A percentile compares a stretch with the other conserved stretches of the same genome.
phyloP scores from a whole-genome alignment of 1,139 yeast genomes.

The Suhomyces bokatorum region DNA sequence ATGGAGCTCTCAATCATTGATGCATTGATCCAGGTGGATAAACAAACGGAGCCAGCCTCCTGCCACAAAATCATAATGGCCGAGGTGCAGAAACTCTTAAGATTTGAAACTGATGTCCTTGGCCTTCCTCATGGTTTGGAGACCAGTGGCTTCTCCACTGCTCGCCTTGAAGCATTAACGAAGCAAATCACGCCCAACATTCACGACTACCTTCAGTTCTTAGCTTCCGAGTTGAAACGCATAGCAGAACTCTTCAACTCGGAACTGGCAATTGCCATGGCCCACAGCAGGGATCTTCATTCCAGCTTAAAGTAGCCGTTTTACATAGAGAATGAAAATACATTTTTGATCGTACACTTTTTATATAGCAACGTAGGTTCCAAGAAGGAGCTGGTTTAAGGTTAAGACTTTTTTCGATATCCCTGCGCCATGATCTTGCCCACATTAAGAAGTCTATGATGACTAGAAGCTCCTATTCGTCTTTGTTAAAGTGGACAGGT shows the following conservation, averaged over 20 bases:
- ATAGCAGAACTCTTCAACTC: conserved; percentile 10
- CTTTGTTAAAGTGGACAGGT: too few species aligned
- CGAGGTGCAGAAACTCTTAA: neutral
- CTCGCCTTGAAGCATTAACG: conserved; percentile 11
- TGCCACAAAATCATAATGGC: conserved; percentile 1
- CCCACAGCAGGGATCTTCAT: conserved; percentile 19
- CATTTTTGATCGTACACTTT: neutral
- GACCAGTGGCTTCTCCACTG: conserved; percentile 2
- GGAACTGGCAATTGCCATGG: conserved; percentile 14
- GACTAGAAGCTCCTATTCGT: too few species aligned
- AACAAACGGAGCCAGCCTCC: conserved; percentile 9
- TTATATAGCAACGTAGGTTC: too few species aligned
- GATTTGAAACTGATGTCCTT: neutral
- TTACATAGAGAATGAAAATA: neutral
- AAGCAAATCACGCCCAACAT: conserved; percentile 7
- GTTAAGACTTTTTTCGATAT: too few species aligned
- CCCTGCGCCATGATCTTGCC: too few species aligned
- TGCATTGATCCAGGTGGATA: conserved; percentile 14
- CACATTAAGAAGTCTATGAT: too few species aligned
- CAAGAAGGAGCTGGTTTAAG: too few species aligned
- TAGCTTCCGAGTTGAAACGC: conserved; percentile 14
- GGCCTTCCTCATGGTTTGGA: neutral
- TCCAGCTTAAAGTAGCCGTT: conserved; percentile 8
- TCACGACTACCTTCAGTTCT: conserved; percentile 15
- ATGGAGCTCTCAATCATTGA: conserved; percentile 32